phyloP scores from a whole-genome alignment of 169 alveolate species.

The Babesia gibsoni region DNA sequence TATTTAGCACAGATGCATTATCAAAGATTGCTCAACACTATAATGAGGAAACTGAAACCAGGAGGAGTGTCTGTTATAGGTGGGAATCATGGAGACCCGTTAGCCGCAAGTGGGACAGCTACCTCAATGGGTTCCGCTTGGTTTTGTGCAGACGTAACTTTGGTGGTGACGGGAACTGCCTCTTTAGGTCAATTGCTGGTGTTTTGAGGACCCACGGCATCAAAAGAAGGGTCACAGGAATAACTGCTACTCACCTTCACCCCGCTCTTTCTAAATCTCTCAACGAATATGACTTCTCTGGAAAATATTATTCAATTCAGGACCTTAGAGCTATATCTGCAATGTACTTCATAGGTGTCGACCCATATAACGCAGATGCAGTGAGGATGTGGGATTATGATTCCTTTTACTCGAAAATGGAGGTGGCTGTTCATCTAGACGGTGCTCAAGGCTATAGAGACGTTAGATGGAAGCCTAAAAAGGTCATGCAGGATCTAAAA shows the following conservation, averaged over 20 bases:
- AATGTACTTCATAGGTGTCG: conserved; percentile 45
- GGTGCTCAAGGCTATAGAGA: conserved; percentile 13
- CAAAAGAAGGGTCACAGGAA: neutral
- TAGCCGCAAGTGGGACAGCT: neutral
- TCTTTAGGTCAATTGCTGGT: conserved; percentile 48
- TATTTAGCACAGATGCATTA: no score
- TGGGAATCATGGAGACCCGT: neutral
- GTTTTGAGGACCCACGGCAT: conserved; percentile 13
- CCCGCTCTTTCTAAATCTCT: conserved; percentile 14
- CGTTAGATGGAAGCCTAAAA: conserved; percentile 36
- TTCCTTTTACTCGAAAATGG: conserved; percentile 17
- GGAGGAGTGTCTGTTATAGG: neutral
- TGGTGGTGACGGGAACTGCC: conserved; percentile 64
- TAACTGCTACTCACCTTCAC: neutral
- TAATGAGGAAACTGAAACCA: no score
- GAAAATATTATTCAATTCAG: conserved; percentile 9
- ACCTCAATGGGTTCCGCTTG: neutral
- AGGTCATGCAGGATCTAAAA: conserved; percentile 1
- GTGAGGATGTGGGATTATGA: conserved; percentile 16
- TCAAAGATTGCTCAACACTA: no score
- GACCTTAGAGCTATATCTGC: conserved; percentile 46
- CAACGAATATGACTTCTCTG: neutral
- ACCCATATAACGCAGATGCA: conserved; percentile 43
- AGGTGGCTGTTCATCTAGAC: conserved; percentile 3
- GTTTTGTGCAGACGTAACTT: conserved; percentile 19